A percentile compares a stretch with the other conserved stretches of the same genome.
Evolutionary conservation across 2,329 filamentous ascomycete genomes (phyloP).

Genomic region (Fusarium pseudocircinatum): DNA sequence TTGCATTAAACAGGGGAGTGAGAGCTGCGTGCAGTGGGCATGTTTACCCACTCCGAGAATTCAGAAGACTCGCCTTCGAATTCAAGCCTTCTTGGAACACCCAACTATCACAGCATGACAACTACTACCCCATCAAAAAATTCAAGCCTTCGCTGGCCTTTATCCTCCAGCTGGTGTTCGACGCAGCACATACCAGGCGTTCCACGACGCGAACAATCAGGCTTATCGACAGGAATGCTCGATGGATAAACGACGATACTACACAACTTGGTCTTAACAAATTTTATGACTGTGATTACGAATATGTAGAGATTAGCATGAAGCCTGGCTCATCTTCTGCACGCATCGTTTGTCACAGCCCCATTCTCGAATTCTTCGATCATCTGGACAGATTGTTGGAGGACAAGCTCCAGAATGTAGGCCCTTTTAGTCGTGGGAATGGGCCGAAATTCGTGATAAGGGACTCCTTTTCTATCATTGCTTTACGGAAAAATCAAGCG

Average conservation of each 20-base stretch:
- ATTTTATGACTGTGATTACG: background rate
- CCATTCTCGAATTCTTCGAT: background rate
- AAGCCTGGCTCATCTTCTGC: background rate
- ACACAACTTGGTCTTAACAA: background rate
- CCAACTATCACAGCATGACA: background rate
- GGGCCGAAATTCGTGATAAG: background rate
- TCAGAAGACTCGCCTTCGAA: background rate
- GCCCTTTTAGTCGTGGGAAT: accelerated
- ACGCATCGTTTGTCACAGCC: background rate
- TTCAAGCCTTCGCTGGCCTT: background rate
- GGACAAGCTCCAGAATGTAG: background rate
- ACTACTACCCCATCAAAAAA: background rate
- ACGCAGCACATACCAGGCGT: background rate
- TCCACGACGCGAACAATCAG: background rate
- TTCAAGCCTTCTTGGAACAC: background rate
- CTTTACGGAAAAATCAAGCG: background rate
- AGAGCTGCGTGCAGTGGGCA: accelerated
- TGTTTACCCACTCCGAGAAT: background rate
- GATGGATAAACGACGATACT: background rate
- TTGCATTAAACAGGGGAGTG: background rate
- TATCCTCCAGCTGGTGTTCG: background rate
- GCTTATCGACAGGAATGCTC: background rate
- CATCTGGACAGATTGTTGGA: background rate
- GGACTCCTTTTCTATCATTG: background rate
- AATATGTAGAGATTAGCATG: background rate